Evolutionary conservation across 495 filamentous ascomycete genomes (phyloP), one percentile per base, ranked within the genome.

Genomic region (Penicillium daleae): DNA sequence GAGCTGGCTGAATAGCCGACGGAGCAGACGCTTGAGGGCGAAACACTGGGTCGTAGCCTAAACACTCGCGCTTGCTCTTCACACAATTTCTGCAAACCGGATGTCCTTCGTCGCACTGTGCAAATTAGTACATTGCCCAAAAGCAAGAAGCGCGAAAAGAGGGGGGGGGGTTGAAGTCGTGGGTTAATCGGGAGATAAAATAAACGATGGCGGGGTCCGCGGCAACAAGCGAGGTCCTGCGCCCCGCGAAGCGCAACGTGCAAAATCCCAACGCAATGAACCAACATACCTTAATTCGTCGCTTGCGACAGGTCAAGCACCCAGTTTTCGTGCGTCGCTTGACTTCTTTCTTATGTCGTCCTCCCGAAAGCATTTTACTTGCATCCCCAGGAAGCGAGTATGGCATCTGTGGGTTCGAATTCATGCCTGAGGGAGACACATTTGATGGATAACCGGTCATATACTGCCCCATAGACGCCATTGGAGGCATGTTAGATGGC

Each of bases 1-100:
- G 86, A 64, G 88, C 89, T 62, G 91, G 90, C 73, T 94, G 92
- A 64, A 96, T 92, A 55, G 87, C 84, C 44, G 90, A 82, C 17
- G 91, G 90, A 21, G 87, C 75, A 13, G 73, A 87, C 52, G 90
- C 88, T 69, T 93, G 90, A 68, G 89, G 86, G 76, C 96, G 96
- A 81, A 99, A 99, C 63, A 98, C 96, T 39, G 95, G 95, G 74
- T 99, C 95, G 86, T 99, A 99, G 49, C 95, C 95, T 54, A 97
- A 76, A 73, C 95, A 99, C 71, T 98, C 95, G 68, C 95, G 91
- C 76, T 97, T 98, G 70, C 92, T 97, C 78, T 97, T 99, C 72
- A 93, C 90, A 78, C 95, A 99, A 76, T 99, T 99, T 71, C 93
- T 89, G 82, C 95, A 99, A 52, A 89, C 86, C 8, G 95, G 95